phyloP scores from a whole-genome alignment of 805 yeast genomes.

The Kodamaea leandrae region DNA sequence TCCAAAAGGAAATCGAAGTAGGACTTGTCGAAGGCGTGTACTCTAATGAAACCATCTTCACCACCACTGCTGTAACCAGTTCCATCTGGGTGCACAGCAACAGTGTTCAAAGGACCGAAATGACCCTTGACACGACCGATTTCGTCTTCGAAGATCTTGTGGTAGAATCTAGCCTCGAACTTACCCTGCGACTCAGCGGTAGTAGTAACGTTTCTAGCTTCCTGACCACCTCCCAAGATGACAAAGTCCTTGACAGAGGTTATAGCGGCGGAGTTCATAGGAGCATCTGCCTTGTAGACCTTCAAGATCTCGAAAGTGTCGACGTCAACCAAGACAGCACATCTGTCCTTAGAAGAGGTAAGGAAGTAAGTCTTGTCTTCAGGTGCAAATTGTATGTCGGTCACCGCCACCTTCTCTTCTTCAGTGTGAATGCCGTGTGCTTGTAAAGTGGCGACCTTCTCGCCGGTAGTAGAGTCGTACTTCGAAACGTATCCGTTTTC shows the following conservation, averaged over 20 bases:
- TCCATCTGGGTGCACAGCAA: constrained; percentile 94
- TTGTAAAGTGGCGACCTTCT: constrained; percentile 52
- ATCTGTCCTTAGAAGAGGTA: constrained; percentile 89
- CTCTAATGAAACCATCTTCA: constrained; percentile 96
- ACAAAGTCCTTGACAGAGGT: constrained; percentile 92
- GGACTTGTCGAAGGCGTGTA: constrained; percentile 88
- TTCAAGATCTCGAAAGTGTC: constrained; percentile 71
- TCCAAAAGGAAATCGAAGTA: constrained; percentile 93
- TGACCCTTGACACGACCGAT: constrained; percentile 97
- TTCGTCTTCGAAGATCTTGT: constrained; percentile 92
- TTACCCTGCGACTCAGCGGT: constrained; percentile 91
- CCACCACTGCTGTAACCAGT: constrained; percentile 94
- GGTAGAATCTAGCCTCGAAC: constrained; percentile 94
- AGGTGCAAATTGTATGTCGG: constrained; percentile 83
- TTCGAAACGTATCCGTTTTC: constrained; percentile 83
- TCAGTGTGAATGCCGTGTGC: constrained; percentile 68
- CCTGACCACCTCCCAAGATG: constrained; percentile 98
- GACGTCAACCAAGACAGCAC: constrained; percentile 74
- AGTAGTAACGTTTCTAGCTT: constrained; percentile 97
- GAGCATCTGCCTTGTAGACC: constrained; percentile 82
- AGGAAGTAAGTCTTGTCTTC: constrained; percentile 86
- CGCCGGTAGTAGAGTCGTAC: constrained; percentile 75
- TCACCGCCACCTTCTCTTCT: constrained; percentile 47
- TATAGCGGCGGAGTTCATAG: constrained; percentile 91
- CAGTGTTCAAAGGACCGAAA: constrained; percentile 95